phyloP scores from a whole-genome alignment of 257 asterid species.

The Buddleja alternifolia region DNA sequence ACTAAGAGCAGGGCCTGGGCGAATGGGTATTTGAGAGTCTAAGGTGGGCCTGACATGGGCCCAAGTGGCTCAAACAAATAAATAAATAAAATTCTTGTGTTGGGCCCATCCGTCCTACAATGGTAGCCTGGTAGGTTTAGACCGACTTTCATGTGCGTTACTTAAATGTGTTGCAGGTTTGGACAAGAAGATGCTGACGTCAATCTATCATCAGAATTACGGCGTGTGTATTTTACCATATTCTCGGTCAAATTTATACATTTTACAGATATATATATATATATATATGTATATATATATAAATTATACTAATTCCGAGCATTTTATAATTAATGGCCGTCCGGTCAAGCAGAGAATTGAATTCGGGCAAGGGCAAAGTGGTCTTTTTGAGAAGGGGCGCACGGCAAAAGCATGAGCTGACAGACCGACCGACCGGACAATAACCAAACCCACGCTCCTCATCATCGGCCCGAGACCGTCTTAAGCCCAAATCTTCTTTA shows the following conservation, averaged over 20 bases:
- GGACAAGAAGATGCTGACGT: not conserved
- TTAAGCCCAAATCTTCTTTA: constrained; percentile 21
- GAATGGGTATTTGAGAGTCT: too few species aligned
- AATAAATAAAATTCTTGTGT: not conserved
- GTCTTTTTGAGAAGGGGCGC: not conserved
- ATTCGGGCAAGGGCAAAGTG: constrained; percentile 27
- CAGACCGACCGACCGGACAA: too few species aligned
- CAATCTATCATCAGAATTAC: too few species aligned
- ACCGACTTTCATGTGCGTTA: not conserved
- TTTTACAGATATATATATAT: too few species aligned
- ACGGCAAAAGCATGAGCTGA: constrained; percentile 43
- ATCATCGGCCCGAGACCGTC: constrained; percentile 28
- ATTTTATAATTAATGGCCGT: too few species aligned
- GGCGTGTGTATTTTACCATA: too few species aligned
- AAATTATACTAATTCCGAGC: too few species aligned
- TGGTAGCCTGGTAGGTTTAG: not conserved
- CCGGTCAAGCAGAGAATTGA: constrained; percentile 16
- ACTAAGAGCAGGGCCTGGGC: too few species aligned
- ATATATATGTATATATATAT: too few species aligned
- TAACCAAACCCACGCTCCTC: constrained; percentile 34
- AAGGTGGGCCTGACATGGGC: too few species aligned
- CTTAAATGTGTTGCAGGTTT: not conserved
- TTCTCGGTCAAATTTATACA: too few species aligned
- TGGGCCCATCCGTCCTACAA: not conserved
- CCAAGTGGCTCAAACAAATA: too few species aligned